These are phyloP conservation scores for Dothistroma pini DNA, from an alignment of 2,329 filamentous ascomycete genomes.

Conservation along the genomic window DNA sequence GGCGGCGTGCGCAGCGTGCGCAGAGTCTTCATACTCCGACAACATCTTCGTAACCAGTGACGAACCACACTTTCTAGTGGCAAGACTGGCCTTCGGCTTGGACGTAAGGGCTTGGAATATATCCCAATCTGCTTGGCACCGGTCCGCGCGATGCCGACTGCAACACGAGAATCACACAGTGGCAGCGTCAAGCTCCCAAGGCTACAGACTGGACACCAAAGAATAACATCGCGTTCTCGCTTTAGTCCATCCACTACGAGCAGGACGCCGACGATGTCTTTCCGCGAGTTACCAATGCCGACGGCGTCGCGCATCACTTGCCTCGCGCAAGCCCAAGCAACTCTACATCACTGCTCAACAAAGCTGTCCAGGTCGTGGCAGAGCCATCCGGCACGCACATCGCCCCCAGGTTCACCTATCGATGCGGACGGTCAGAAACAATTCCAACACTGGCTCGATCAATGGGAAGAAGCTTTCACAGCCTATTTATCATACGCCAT, in stretches of 20 bases:
- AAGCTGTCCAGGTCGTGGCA: conserved; percentile 25
- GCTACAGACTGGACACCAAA: conserved; percentile 18
- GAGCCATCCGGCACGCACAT: conserved; percentile 16
- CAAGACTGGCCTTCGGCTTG: background rate
- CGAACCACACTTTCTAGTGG: conserved; percentile 1
- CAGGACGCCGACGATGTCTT: conserved; percentile 12
- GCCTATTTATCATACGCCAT: conserved; percentile 28
- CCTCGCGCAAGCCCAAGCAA: conserved; percentile 32
- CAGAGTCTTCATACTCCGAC: background rate
- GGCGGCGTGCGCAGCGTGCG: background rate
- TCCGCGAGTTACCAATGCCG: conserved; percentile 33
- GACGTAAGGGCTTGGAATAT: background rate
- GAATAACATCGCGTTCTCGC: conserved; percentile 9
- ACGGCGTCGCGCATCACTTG: conserved; percentile 27
- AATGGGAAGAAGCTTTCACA: conserved; percentile 33
- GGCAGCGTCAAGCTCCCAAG: conserved; percentile 17
- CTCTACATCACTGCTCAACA: conserved; percentile 31
- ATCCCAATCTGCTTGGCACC: conserved; percentile 1
- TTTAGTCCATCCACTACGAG: conserved; percentile 10
- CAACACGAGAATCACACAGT: conserved; percentile 20
- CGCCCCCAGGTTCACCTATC: conserved; percentile 20
- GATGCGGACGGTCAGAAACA: conserved; percentile 19
- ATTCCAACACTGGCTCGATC: conserved; percentile 31
- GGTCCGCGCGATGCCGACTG: conserved; percentile 17
- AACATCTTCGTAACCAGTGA: background rate